Evolutionary conservation across 2,329 filamentous ascomycete genomes (phyloP).

Genomic region (Neofusicoccum kwambonambiense): DNA sequence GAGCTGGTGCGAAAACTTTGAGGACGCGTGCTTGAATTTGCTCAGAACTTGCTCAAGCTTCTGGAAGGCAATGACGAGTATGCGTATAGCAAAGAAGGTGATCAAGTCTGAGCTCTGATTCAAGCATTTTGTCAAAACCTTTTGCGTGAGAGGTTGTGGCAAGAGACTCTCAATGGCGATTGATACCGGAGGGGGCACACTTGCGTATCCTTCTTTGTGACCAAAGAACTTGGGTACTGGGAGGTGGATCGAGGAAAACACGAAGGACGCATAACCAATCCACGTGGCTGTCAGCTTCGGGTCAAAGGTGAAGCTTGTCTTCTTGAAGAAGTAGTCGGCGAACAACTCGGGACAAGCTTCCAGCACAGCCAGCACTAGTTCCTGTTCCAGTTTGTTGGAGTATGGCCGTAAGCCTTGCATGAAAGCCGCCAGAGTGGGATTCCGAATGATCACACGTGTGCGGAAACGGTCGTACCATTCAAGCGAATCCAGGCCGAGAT

Average conservation of each 20-base stretch:
- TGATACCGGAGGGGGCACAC: conserved; percentile 72
- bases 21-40: conserved; percentile 56
- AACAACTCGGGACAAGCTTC: conserved; percentile 79
- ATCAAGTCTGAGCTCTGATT: conserved; percentile 75
- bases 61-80: conserved; percentile 74
- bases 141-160: conserved; percentile 77
- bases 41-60: conserved; percentile 69
- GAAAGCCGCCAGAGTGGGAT: conserved; percentile 76
- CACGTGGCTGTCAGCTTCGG: conserved; percentile 90
- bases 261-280: conserved; percentile 88
- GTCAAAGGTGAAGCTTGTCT: conserved; percentile 76
- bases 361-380: conserved; percentile 80
- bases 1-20: conserved; percentile 40
- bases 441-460: conserved; percentile 70
- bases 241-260: conserved; percentile 77
- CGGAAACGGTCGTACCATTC: conserved; percentile 68
- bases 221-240: conserved; percentile 73
- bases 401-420: conserved; percentile 78
- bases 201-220: conserved; percentile 59
- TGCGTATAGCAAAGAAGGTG: conserved; percentile 77
- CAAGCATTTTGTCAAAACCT: conserved; percentile 75
- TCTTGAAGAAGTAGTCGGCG: conserved; percentile 80
- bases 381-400: conserved; percentile 75
- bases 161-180: conserved; percentile 83
- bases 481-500: conserved; percentile 67